phyloP scores from a whole-genome alignment of 2,329 filamentous ascomycete genomes.

The Fusarium anthophilum region DNA sequence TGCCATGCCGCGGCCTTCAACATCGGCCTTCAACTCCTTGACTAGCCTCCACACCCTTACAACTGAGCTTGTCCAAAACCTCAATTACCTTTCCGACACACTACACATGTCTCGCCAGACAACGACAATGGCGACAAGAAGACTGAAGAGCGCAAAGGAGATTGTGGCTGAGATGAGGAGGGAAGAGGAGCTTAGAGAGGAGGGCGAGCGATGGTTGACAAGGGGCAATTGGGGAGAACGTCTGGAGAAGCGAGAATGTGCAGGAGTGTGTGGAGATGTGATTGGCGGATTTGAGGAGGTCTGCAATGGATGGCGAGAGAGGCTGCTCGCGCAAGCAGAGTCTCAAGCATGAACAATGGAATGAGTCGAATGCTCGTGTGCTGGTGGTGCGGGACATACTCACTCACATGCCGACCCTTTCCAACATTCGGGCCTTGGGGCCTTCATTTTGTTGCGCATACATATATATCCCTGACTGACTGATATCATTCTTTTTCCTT shows the following conservation, averaged over 20 bases:
- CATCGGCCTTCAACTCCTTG: constrained; percentile 71
- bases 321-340: constrained; percentile 73
- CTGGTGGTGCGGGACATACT: constrained; percentile 25
- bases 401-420: constrained; percentile 2
- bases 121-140: constrained; percentile 80
- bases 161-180: constrained; percentile 85
- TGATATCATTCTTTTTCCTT: constrained; percentile 9
- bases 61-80: constrained; percentile 77
- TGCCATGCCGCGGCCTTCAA: constrained; percentile 71
- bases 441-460: constrained; percentile 5
- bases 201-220: constrained; percentile 83
- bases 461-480: constrained; percentile 1
- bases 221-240: constrained; percentile 85
- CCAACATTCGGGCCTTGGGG: constrained; percentile 1
- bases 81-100: constrained; percentile 88
- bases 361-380: neutral
- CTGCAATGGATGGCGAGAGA: constrained; percentile 84
- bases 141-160: constrained; percentile 83
- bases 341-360: constrained; percentile 49
- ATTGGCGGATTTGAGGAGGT: constrained; percentile 92
- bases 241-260: constrained; percentile 81
- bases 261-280: constrained; percentile 84
- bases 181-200: constrained; percentile 83
- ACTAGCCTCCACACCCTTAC: constrained; percentile 76
- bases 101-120: constrained; percentile 94